A percentile compares a stretch with the other conserved stretches of the same genome.
phyloP scores from a whole-genome alignment of 2,329 filamentous ascomycete species.

The Tolypocladium guangdongense region DNA sequence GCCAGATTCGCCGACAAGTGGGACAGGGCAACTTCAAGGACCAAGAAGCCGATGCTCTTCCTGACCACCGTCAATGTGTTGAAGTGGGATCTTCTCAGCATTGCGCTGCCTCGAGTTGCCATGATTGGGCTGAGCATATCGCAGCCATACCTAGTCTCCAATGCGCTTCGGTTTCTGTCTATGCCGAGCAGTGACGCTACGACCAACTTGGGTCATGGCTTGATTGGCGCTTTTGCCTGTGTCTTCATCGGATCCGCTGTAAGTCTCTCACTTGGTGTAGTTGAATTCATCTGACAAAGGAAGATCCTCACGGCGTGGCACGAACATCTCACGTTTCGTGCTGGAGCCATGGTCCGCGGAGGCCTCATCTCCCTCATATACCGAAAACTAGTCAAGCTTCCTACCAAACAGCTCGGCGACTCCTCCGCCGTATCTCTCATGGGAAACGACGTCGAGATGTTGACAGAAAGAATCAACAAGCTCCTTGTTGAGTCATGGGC shows the following conservation, averaged over 20 bases:
- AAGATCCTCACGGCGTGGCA: constrained; percentile 21
- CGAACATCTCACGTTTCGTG: constrained; percentile 19
- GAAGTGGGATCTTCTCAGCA: constrained; percentile 19
- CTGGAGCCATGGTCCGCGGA: constrained; percentile 17
- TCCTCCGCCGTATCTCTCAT: constrained; percentile 19
- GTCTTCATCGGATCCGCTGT: constrained; percentile 21
- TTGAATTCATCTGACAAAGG: not conserved
- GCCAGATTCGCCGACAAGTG: constrained; percentile 11
- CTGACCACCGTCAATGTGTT: constrained; percentile 12
- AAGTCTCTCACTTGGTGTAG: constrained; percentile 4
- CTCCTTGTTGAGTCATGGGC: constrained; percentile 21
- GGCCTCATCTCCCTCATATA: constrained; percentile 19
- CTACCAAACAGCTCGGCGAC: constrained; percentile 13
- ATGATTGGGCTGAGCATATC: constrained; percentile 18
- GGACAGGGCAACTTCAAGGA: too few relatives aligned
- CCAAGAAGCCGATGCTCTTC: constrained; percentile 9
- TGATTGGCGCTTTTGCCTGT: constrained; percentile 19
- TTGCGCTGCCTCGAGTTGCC: constrained; percentile 15
- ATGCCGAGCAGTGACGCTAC: constrained; percentile 12
- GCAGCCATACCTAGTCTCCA: constrained; percentile 19
- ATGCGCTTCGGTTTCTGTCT: constrained; percentile 15
- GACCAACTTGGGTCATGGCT: constrained; percentile 17
- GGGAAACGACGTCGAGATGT: constrained; percentile 20
- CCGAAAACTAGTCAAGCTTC: constrained; percentile 17
- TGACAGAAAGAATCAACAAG: constrained; percentile 14